These are phyloP conservation scores for Phaeodactylum tricornutum DNA, from an alignment of 108 stramenopile genomes.

Conservation along the genomic window DNA sequence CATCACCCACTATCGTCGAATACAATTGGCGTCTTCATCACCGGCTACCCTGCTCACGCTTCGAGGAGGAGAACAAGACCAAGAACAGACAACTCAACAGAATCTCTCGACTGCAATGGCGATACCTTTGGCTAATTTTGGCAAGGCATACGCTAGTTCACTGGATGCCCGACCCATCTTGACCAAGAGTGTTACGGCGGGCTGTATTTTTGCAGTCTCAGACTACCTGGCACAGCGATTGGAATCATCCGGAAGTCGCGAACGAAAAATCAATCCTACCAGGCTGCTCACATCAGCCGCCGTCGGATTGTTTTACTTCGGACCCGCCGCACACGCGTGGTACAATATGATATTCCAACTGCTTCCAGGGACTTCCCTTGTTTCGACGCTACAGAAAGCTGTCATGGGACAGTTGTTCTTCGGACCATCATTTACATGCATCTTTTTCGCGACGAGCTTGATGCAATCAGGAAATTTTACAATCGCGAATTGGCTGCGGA, in stretches of 20 bases:
- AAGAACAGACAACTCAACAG: neutral
- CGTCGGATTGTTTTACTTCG: slow-evolving; percentile 75
- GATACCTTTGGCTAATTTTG: slow-evolving; percentile 8
- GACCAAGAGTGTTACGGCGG: slow-evolving; percentile 73
- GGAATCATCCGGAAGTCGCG: slow-evolving; percentile 20
- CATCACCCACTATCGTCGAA: neutral
- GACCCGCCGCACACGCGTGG: slow-evolving; percentile 82
- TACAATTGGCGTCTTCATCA: neutral
- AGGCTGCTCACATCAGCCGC: slow-evolving; percentile 36
- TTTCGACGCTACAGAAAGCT: slow-evolving; percentile 69
- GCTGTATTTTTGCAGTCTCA: slow-evolving; percentile 56
- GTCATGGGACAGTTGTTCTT: slow-evolving; percentile 76
- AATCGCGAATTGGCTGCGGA: slow-evolving; percentile 39
- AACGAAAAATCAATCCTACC: slow-evolving; percentile 22
- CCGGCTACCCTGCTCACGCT: neutral
- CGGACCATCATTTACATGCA: slow-evolving; percentile 76
- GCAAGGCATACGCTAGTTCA: slow-evolving; percentile 12
- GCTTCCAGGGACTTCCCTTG: slow-evolving; percentile 46
- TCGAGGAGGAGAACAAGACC: slow-evolving; percentile 1
- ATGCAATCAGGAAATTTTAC: slow-evolving; percentile 49
- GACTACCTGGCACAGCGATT: slow-evolving; percentile 68
- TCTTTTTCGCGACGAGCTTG: slow-evolving; percentile 71
- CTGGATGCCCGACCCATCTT: slow-evolving; percentile 46
- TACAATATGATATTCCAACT: slow-evolving; percentile 57
- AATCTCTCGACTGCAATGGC: neutral